Base-by-base conservation (phyloP, 192 early-diverging fungal genomes). In the Mortierella alpina region DNA sequence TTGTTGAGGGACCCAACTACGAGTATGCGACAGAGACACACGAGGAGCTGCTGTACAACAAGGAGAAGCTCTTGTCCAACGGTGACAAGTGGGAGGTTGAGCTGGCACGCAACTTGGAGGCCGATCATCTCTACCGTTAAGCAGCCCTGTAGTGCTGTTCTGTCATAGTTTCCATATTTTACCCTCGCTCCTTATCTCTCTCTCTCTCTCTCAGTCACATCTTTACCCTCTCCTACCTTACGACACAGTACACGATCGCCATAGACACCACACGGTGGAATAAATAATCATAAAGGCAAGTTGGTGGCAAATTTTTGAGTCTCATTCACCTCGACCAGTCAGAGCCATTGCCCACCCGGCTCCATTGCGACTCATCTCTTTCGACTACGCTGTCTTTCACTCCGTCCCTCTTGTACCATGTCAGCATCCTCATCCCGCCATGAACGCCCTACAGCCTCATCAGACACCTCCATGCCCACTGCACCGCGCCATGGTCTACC, bases 21-120 rank as follows among this genome's bases (percentile, higher is more conserved):
- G 97, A 99, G 84, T 96, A 93, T 81, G 88, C 95, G 41, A 97
- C 96, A 4, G 97, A 99, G 87, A 96, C 97, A 42, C 95, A 95
- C 78, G 97, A 99, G 87, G 97, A 99, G 84, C 88, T 99, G 59
- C 87, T 99, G 65, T 97, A 97, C 84, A 99, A 99, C 89, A 99
- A 99, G 91, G 95, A 96, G 70, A 97, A 97, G 88, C 87, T 99
- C 11, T 84, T 99, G 68, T 91, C 95, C 42, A 99, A 99, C 76
- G 97, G 97, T 73, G 97, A 99, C 84, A 96, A 96, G 87, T 99
- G 97, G 96, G 97, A 99, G 85, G 91, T 95, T 42, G 92, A 94
- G 68, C 90, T 95, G 87, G 92, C 94, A n/a, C 87, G 90, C 82
- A 93, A 95, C 86, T 63, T 89, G 51, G 75, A 86, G 75, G 77